Base-by-base conservation (phyloP, 371 early-diverging fungal species). In the Mortierella sp. region DNA sequence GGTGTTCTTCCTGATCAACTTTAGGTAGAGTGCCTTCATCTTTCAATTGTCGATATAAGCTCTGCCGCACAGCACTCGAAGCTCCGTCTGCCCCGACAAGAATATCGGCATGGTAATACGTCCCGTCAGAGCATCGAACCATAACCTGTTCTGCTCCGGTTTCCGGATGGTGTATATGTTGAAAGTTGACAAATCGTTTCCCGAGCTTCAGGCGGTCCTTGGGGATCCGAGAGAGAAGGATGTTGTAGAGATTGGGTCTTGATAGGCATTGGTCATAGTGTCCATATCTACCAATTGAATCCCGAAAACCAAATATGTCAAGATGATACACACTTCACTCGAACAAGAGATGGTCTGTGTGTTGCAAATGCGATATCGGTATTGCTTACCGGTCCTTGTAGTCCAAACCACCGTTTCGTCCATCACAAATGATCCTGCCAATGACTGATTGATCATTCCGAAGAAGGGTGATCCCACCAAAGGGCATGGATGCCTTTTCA, bases 61-160 rank as follows among this genome's bases (percentile, higher is more conserved):
- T 21, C 19, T 71, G 55, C 12, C 71, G 63, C 1, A 71, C 60
- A 1, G 46, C 41, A 24, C 58, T 57, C 29, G 63, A 55, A 2
- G 63, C 55, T 7, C 71, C 71, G 16, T 71, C 71, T 0, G 71
- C 64, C 3, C 60, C 64, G 14, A 71, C 52, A 0, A 63, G 14
- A 12, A 71, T 49, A 50, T 51, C 22, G 12, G 60, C 63, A 0
- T 47, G 25, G 28, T 54, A 27, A 0, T 37, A 17, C 0, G 57
- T 28, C 0, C 48, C 28, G 44, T 71, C 64, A 8, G 45, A 8
- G 19, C 29, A 60, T 7, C 34, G 43, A 17, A 71, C 17, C 31
- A 41, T 48, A 10, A 55, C 57, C 1, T 50, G 52, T 1, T 49
- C 25, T 13, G 63, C 45, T 21, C 50, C 29, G 24, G 51, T 52